phyloP scores from a whole-genome alignment of 2,329 filamentous ascomycete genomes.

The Chaetomiaceae sp. region DNA sequence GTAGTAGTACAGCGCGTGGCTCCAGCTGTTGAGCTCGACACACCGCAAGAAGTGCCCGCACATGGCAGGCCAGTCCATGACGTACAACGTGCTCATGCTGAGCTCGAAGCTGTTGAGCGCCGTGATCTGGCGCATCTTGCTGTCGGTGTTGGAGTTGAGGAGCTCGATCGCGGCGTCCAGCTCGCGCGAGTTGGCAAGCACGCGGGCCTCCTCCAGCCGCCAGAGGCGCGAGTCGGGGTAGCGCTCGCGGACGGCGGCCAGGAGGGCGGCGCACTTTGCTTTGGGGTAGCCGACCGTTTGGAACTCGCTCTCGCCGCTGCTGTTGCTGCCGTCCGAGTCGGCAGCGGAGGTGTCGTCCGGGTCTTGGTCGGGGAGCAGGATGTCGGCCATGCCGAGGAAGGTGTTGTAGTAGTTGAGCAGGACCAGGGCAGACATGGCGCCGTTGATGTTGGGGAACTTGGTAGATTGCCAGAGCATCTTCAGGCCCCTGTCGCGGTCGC shows the following conservation, averaged over 20 bases:
- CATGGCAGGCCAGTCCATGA: slow-evolving; percentile 71
- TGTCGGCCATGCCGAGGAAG: slow-evolving; percentile 80
- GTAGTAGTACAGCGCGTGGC: slow-evolving; percentile 83
- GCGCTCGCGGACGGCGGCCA: slow-evolving; percentile 67
- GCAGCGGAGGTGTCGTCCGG: slow-evolving; percentile 32
- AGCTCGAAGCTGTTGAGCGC: slow-evolving; percentile 83
- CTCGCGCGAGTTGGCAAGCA: slow-evolving; percentile 61
- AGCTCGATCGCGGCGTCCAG: slow-evolving; percentile 64
- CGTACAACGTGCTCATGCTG: slow-evolving; percentile 70
- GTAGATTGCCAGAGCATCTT: slow-evolving; percentile 88
- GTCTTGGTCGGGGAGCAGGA: slow-evolving; percentile 62
- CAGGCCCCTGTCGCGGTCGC: slow-evolving; percentile 77
- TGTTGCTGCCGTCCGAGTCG: slow-evolving; percentile 34
- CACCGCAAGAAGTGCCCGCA: slow-evolving; percentile 70
- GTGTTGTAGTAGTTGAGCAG: slow-evolving; percentile 86
- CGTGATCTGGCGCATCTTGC: slow-evolving; percentile 81
- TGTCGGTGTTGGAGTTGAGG: slow-evolving; percentile 54
- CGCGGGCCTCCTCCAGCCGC: slow-evolving; percentile 81
- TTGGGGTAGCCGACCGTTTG: slow-evolving; percentile 68
- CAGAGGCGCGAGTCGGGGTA: slow-evolving; percentile 83
- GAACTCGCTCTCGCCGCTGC: slow-evolving; percentile 38
- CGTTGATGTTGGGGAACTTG: slow-evolving; percentile 81
- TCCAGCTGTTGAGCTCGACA: slow-evolving; percentile 84
- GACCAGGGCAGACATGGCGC: slow-evolving; percentile 79
- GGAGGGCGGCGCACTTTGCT: slow-evolving; percentile 59